Evolutionary conservation across 179 eudicot species (phyloP), one percentile per base, ranked within the genome.

Genomic region (Gypsophila paniculata): DNA sequence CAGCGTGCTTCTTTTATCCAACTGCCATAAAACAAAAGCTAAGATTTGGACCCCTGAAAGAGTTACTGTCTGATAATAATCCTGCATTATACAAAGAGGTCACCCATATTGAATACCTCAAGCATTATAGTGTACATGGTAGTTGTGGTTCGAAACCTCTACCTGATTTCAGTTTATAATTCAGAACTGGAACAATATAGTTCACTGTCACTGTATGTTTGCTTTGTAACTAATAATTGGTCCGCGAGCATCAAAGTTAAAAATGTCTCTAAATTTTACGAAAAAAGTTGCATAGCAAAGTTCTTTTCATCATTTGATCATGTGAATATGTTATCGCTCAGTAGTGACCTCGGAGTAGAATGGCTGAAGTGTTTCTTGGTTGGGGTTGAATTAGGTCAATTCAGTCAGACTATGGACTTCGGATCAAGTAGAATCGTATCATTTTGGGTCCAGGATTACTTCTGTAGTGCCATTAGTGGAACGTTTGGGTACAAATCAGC

Each of bases 1-100:
- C 84, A 22, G 87, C 84, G 26, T 79, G 85, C 61, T 86, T 86
- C 79, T 84, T 86, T 80, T 59, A 59, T 21, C 75, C 85, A 1
- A 72, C 72, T 39, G 49, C 36, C 58, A 61, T 32, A 21, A 76
- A 69, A 23, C 64, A 64, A 69, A 75, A 81, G 38, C 65, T 62
- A 23, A 51, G 54, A 5, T 79, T 82, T 66, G 82, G 81, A 26
- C 84, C 83, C 9, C 65, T 84, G 14, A 73, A 80, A 70, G 85
- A 82, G 63, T 76, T 86, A 39, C 29, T 80, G 1, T 78, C 85
- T 0, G 81, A 81, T 29, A 25, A 65, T 5, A 23, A 46, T 62
- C 87, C 82, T 22, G 74, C 81, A 7, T 2, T 79, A 2, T 84
- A 84, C 72, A 78, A 70, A 76, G 82, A 81, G 36, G 78, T 76